Conservation (phyloP, 768 basidiomycete genomes). For the Russula sp. region DNA sequence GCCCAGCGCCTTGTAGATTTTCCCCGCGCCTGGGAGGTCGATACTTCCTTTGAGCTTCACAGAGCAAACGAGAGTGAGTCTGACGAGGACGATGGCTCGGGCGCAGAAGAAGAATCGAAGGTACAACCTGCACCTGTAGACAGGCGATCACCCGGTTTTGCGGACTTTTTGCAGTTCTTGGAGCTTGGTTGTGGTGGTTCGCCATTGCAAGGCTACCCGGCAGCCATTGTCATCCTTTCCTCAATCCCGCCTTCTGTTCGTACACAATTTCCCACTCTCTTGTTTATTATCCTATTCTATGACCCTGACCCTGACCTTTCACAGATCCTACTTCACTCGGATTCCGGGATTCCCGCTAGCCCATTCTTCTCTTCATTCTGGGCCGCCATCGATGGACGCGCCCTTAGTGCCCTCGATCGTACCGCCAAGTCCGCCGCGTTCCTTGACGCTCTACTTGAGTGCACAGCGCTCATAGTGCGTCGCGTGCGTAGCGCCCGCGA, state of each 20-base stretch:
- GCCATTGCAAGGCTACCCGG: slow-evolving; percentile 73
- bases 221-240: slow-evolving; percentile 71
- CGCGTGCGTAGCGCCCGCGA: slow-evolving; percentile 30
- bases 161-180: slow-evolving; percentile 74
- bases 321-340: slow-evolving; percentile 28
- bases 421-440: slow-evolving; percentile 54
- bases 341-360: slow-evolving; percentile 29
- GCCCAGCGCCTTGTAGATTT: slow-evolving; percentile 38
- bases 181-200: slow-evolving; percentile 72
- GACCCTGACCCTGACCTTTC: not conserved
- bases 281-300: not conserved
- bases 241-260: slow-evolving; percentile 67
- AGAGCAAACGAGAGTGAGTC: slow-evolving; percentile 30
- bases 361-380: slow-evolving; percentile 73
- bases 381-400: slow-evolving; percentile 67
- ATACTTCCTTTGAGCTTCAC: slow-evolving; percentile 25
- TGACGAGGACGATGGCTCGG: slow-evolving; percentile 30
- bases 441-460: slow-evolving; percentile 63
- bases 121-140: not conserved
- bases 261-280: not conserved
- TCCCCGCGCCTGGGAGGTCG: slow-evolving; percentile 57
- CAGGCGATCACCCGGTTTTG: slow-evolving; percentile 37
- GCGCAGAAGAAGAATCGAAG: slow-evolving; percentile 33
- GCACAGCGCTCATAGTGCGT: slow-evolving; percentile 48
- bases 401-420: slow-evolving; percentile 48